Evolutionary conservation across 441 rosid species (phyloP).

Genomic region (Eutrema salsugineum): DNA sequence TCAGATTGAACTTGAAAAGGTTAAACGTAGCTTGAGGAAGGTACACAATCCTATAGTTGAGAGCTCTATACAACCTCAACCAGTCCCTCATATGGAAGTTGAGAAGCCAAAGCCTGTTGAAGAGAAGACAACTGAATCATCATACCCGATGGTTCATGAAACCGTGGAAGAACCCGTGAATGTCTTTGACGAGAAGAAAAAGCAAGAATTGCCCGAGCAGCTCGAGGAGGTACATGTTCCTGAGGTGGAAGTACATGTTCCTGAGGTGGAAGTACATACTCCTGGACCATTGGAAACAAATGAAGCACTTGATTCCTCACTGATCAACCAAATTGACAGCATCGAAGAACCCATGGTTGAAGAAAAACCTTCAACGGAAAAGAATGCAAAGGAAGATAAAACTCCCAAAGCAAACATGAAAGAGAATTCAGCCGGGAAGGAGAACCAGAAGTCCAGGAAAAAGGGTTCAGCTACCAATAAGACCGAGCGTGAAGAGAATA

Average conservation of each 20-base stretch:
- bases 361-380: conserved; percentile 39
- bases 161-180: conserved; percentile 36
- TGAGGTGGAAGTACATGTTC: conserved; percentile 35
- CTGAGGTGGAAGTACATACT: conserved; percentile 36
- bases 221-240: conserved; percentile 37
- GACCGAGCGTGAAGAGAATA: conserved; percentile 59
- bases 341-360: conserved; percentile 36
- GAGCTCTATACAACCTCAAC: conserved; percentile 52
- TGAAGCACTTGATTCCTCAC: conserved; percentile 35
- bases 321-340: conserved; percentile 20
- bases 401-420: conserved; percentile 37
- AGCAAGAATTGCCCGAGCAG: conserved; percentile 39
- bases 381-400: conserved; percentile 38
- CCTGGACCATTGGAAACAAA: conserved; percentile 37
- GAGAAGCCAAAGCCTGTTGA: conserved; percentile 57
- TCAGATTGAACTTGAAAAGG: conserved; percentile 83
- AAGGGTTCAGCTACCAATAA: conserved; percentile 47
- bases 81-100: conserved; percentile 50
- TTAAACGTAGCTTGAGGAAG: conserved; percentile 83
- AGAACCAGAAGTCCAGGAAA: conserved; percentile 50
- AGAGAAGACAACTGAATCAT: conserved; percentile 39
- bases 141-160: conserved; percentile 28
- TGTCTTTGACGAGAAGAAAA: conserved; percentile 38
- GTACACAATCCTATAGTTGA: conserved; percentile 74
- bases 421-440: conserved; percentile 47